A percentile compares a stretch with the other conserved stretches of the same genome.
Conservation (phyloP, 371 early-diverging fungal genomes). For the Mucor irregularis region DNA sequence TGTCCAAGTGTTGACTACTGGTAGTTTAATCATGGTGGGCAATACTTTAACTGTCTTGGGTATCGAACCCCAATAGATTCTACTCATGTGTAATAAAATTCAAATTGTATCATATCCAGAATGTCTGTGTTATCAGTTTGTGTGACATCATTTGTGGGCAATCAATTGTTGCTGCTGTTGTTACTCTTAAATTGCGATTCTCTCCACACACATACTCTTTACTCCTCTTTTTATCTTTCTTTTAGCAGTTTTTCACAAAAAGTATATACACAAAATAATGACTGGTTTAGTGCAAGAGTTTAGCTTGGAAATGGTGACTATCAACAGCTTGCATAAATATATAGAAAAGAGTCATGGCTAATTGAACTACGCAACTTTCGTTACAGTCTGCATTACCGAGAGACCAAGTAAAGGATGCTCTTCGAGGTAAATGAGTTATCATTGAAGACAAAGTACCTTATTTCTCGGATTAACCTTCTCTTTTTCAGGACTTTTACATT, state of each 20-base stretch:
- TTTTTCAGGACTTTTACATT: constrained; percentile 70
- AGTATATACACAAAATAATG: neutral
- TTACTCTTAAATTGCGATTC: neutral
- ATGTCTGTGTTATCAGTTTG: neutral
- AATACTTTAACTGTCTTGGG: constrained; percentile 74
- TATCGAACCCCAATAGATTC: constrained; percentile 35
- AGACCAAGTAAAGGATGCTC: constrained; percentile 60
- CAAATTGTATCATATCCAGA: no score
- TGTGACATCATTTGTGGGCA: constrained; percentile 11
- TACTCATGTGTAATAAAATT: neutral
- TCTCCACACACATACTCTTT: neutral
- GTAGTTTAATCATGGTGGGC: constrained; percentile 94
- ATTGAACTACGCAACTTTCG: neutral
- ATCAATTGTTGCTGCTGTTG: no score
- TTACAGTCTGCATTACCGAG: constrained; percentile 49
- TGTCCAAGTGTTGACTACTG: constrained; percentile 82
- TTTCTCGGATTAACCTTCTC: neutral
- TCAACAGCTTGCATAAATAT: no score
- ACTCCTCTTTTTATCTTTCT: neutral
- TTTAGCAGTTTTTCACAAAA: neutral
- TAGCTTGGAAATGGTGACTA: constrained; percentile 17
- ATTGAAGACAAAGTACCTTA: neutral
- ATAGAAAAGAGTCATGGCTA: no score
- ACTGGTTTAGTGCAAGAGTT: constrained; percentile 17
- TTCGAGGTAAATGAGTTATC: constrained; percentile 51